Conservation (phyloP, 2,329 filamentous ascomycete genomes). For the Talaromyces amestolkiae region DNA sequence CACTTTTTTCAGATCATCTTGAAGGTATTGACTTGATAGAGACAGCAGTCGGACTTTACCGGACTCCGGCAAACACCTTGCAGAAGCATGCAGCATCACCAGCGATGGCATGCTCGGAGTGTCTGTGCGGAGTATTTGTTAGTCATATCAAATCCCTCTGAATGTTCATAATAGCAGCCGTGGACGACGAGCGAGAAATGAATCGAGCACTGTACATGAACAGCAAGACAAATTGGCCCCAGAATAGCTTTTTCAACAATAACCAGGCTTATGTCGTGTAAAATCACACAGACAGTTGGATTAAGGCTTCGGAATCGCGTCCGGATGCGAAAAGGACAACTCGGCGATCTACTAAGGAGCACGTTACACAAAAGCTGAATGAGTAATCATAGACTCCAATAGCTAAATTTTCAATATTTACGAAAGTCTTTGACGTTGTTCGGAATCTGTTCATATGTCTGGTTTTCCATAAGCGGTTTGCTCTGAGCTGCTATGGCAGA, state of each 20-base stretch:
- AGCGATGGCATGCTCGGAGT: not conserved
- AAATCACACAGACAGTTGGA: not conserved
- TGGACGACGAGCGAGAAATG: not conserved
- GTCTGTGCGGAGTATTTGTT: conserved; percentile 5
- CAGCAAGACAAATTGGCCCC: not conserved
- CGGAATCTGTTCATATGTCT: not conserved
- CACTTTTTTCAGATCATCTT: not conserved
- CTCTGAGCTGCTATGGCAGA: too few relatives aligned
- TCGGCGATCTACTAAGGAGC: not conserved
- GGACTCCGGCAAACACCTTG: not conserved
- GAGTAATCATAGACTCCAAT: not conserved
- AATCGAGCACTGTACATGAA: too few relatives aligned
- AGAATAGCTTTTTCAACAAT: not conserved
- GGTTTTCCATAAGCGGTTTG: not conserved
- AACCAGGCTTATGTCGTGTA: not conserved
- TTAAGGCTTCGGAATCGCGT: not conserved
- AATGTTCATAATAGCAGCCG: not conserved
- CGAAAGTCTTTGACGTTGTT: not conserved
- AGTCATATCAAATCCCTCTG: not conserved
- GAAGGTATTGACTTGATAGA: not conserved
- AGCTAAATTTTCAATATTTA: not conserved
- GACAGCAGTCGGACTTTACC: conserved; percentile 4
- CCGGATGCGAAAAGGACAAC: not conserved
- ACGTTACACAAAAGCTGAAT: not conserved
- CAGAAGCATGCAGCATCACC: not conserved